Evolutionary conservation across 2,329 filamentous ascomycete genomes (phyloP).

Genomic region (Xylaria digitata): DNA sequence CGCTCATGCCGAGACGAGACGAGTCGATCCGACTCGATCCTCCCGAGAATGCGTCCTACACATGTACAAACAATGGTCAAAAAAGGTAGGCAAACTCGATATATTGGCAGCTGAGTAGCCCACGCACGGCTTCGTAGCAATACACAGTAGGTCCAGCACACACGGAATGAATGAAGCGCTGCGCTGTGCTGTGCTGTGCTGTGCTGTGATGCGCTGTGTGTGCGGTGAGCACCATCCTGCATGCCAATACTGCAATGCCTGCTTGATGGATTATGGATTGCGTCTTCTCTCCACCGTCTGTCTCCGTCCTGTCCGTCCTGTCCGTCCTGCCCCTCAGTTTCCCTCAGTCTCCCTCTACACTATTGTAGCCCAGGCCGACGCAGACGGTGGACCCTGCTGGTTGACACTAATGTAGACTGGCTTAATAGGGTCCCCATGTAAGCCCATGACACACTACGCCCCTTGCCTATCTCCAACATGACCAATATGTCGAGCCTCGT

Average conservation of each 20-base stretch:
- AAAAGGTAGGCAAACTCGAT: slow-evolving; percentile 1
- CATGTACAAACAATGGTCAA: background rate
- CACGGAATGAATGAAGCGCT: background rate
- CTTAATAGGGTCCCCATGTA: slow-evolving; percentile 2
- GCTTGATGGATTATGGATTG: slow-evolving; percentile 11
- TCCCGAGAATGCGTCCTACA: too few species aligned
- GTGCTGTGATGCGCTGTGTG: slow-evolving; percentile 6
- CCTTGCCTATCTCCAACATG: slow-evolving; percentile 24
- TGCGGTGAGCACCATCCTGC: slow-evolving; percentile 35
- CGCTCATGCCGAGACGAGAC: slow-evolving; percentile 6
- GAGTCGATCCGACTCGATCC: background rate
- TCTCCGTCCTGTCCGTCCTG: too few species aligned
- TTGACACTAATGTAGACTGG: slow-evolving; percentile 13
- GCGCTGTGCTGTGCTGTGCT: background rate
- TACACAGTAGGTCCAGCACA: slow-evolving; percentile 1
- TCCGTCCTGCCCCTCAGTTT: too few species aligned
- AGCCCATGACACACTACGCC: background rate
- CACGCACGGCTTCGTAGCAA: slow-evolving; percentile 11
- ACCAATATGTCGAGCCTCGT: slow-evolving; percentile 35
- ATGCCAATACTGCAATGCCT: slow-evolving; percentile 27
- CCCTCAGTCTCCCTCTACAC: too few species aligned
- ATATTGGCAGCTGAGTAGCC: slow-evolving; percentile 10
- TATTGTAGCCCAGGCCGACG: slow-evolving; percentile 4
- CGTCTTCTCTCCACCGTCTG: background rate
- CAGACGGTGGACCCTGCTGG: slow-evolving; percentile 23